Evolutionary conservation across 2,329 filamentous ascomycete species (phyloP), one percentile per base, ranked within the genome.

Genomic region (Pestalotiopsis sp.): DNA sequence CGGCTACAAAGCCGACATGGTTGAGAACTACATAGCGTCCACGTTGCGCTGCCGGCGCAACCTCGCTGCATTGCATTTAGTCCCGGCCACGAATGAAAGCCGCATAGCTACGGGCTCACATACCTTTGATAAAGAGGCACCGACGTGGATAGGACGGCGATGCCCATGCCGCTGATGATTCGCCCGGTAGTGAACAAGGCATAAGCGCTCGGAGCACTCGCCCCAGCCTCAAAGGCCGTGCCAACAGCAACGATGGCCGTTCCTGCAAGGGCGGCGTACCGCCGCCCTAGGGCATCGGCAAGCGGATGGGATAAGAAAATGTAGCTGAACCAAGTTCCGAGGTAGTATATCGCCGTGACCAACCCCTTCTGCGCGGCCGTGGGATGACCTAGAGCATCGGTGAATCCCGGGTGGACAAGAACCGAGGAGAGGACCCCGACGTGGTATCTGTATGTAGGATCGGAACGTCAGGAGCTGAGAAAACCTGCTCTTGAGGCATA

Each of bases 21-120:
- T 89, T 89, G 76, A 89, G 81, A 11, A 88, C 86, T 1, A 90
- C 87, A 68, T 86, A 87, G 69, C 82, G 82, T 3, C 88, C 87
- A 7, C 87, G 81, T 68, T 87, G 80, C 13, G 79, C 81, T 0
- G 87, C 85, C 0, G 87, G 87, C 0, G 87, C 81, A 23, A 89
- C 82, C 74, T 89, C 87, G 72, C 86, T 88, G 45, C 5, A 25
- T 14, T 27, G 11, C 17, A 9, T 59, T 72, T 60, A 73, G n/a
- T 17, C 9, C 2, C 14, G n/a, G 57, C 57, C 38, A 12, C 14
- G n/a, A 49, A n/a, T 52, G n/a, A 27, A 60, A 7, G 13, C 9
- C 36, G 4, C 14, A 64, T 27, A 23, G 27, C 14, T n/a, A 58
- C 6, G 13, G 7, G 7, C 23, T 25, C 13, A 68, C 74, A 27